Evolutionary conservation across 2,329 filamentous ascomycete species (phyloP), one percentile per base, ranked within the genome.

Genomic region (Aspergillus tamarii): DNA sequence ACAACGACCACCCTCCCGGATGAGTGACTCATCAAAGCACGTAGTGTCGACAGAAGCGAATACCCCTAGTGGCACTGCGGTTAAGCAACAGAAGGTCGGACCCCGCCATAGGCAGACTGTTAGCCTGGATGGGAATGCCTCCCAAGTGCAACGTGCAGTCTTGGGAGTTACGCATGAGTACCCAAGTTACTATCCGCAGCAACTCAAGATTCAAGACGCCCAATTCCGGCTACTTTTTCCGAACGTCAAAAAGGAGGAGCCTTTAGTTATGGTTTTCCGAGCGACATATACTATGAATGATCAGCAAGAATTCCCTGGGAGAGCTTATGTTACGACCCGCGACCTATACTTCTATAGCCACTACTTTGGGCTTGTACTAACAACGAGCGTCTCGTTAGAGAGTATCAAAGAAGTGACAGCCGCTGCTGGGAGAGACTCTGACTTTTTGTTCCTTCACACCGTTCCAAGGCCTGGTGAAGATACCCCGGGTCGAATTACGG

Each of bases 311-410:
- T 92, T 98, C 64, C 89, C 90, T 10, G 90, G 95, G 0, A 88
- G 95, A 59, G 89, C 96, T 28, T 99, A 96, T 76, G 89, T 97
- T 64, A 98, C 94, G 0, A 85, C 90, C 0, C 89, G 90, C 66
- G 91, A 94, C 67, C 89, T 99, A 76, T 98, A 96, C 77, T 98
- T 99, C 74, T 99, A 97, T 79, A 96, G 94, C 71, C 91, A 98
- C 73, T 92, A 97, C 74, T 89, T 97, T 76, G 95, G 95, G 7
- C 85, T 99, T 7, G 91, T 98, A 0, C 84, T 97, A 41, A 91
- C 94, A 1, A 94, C 93, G 57, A 87, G 87, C 19, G 87, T 96
- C 57, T 88, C 85, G 60, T 83, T 99, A 62, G 86, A 89, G 60
- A 88, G 86, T 23, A 92, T 99, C 62, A 88, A 88, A 10, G 95